Evolutionary conservation across 169 alveolate genomes (phyloP).

Genomic region (Perkinsus chesapeaki): DNA sequence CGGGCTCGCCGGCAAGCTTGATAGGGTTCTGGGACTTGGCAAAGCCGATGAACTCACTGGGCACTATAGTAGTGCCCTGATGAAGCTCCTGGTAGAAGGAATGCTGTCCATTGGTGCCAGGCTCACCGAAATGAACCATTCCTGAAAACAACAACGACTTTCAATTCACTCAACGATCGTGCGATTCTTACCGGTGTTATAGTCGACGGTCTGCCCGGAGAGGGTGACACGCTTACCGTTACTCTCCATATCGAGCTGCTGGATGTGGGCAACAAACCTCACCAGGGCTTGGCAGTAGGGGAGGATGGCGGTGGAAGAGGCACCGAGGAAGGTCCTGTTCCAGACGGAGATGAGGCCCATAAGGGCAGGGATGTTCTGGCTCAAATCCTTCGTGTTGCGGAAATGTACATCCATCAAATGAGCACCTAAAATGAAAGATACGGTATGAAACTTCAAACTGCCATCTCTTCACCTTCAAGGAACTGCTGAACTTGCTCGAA

Average conservation of each 20-base stretch:
- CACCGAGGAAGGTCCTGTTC: constrained; percentile 77
- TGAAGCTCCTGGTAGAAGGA: constrained; percentile 93
- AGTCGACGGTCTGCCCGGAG: neutral
- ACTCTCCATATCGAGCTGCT: constrained; percentile 96
- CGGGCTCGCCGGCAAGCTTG: constrained; percentile 34
- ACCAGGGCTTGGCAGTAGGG: constrained; percentile 90
- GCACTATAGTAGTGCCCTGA: constrained; percentile 87
- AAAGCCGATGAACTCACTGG: constrained; percentile 96
- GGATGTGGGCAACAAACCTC: constrained; percentile 89
- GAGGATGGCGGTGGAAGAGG: constrained; percentile 84
- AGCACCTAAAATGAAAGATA: constrained; percentile 32
- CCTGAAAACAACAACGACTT: constrained; percentile 71
- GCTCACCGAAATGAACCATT: constrained; percentile 97
- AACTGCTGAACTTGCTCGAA: constrained; percentile 67
- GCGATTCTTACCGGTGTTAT: neutral
- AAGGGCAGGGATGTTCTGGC: constrained; percentile 83
- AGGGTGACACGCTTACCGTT: constrained; percentile 72
- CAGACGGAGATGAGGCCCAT: constrained; percentile 91
- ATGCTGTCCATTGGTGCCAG: constrained; percentile 98
- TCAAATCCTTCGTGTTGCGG: constrained; percentile 44
- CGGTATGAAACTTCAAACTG: neutral
- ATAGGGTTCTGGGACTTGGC: constrained; percentile 77
- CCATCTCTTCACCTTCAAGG: constrained; percentile 47
- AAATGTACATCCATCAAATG: constrained; percentile 82
- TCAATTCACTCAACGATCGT: neutral